phyloP scores from a whole-genome alignment of 768 basidiomycete species.

The Hypholoma fasciculare region DNA sequence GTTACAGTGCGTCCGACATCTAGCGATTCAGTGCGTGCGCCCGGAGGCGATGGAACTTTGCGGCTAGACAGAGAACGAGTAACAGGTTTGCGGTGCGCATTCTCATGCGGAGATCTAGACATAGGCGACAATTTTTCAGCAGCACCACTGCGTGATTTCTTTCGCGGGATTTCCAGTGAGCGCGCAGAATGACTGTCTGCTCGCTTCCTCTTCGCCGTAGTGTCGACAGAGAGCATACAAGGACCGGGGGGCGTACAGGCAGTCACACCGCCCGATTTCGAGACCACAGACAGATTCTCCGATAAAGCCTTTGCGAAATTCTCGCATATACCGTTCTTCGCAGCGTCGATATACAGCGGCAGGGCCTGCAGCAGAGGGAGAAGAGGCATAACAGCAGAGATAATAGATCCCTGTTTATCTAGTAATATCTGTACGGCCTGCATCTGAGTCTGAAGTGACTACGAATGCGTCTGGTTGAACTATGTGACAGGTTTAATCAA shows the following conservation, averaged over 20 bases:
- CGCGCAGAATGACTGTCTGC: too few relatives aligned
- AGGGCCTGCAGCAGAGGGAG: slow-evolving; percentile 61
- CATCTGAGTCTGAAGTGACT: slow-evolving; percentile 50
- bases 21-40: too few relatives aligned
- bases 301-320: slow-evolving; percentile 9
- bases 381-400: slow-evolving; percentile 57
- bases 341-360: slow-evolving; percentile 54
- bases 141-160: slow-evolving; percentile 4
- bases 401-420: slow-evolving; percentile 58
- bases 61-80: too few relatives aligned
- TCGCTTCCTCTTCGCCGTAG: background rate
- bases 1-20: too few relatives aligned
- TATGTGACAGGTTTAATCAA: slow-evolving; percentile 15
- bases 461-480: slow-evolving; percentile 48
- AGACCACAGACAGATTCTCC: background rate
- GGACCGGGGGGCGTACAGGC: background rate
- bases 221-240: background rate
- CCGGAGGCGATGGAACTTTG: too few relatives aligned
- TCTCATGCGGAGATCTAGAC: background rate
- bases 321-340: slow-evolving; percentile 34
- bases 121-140: background rate
- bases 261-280: background rate
- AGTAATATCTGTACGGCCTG: slow-evolving; percentile 61
- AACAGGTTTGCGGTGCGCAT: too few relatives aligned
- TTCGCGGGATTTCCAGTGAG: background rate